Percentiles rank a stretch among this genome's conserved stretches.
Evolutionary conservation across 495 filamentous ascomycete species (phyloP).

Genomic region (Chaetomium fimeti): DNA sequence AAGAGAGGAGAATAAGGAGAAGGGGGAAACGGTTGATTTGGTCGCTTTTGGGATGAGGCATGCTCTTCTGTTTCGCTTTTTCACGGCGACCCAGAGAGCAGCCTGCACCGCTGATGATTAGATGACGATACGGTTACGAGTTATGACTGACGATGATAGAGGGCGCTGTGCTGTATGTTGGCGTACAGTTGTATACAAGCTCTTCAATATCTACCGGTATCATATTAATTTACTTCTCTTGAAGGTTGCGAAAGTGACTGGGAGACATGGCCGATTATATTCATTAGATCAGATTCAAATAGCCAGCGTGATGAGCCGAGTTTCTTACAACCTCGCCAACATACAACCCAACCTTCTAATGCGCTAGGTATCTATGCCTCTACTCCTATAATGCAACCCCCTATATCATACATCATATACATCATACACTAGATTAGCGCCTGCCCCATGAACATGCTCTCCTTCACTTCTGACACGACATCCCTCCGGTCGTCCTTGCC

Average conservation of each 20-base stretch:
- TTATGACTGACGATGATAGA: constrained; percentile 8
- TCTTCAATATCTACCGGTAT: background rate
- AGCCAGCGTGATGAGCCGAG: too few relatives aligned
- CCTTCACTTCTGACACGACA: constrained; percentile 86
- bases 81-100: background rate
- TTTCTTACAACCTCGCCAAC: too few relatives aligned
- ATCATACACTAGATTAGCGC: constrained; percentile 64
- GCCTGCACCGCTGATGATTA: background rate
- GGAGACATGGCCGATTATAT: too few relatives aligned
- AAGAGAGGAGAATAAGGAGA: background rate
- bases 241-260: too few relatives aligned
- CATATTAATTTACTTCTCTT: too few relatives aligned
- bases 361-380: background rate
- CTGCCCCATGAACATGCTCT: constrained; percentile 89
- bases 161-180: background rate
- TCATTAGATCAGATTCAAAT: too few relatives aligned
- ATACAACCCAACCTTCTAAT: background rate
- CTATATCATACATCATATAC: constrained; percentile 8
- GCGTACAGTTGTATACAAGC: background rate
- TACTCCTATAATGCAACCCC: background rate
- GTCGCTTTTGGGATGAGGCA: background rate
- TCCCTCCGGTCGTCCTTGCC: constrained; percentile 87
- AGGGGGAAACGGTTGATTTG: background rate
- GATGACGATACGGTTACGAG: background rate
- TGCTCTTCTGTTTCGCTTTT: background rate